Base-by-base conservation (phyloP, 768 basidiomycete genomes). In the Jaapia argillacea region DNA sequence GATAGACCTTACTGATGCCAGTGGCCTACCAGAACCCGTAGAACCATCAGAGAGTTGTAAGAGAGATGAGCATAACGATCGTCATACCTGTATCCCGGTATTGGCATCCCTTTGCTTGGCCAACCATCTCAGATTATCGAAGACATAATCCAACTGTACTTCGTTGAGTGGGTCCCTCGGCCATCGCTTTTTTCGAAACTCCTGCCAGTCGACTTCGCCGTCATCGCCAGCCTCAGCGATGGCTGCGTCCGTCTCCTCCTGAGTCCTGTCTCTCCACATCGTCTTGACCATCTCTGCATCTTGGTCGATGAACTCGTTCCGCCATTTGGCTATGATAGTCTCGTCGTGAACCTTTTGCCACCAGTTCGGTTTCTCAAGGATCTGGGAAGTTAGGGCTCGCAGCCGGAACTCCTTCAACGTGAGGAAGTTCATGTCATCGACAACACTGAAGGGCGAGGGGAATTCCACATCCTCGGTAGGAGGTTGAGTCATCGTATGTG, bases 111-210 rank as follows among this genome's bases (percentile, higher is more conserved):
- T 45, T 12, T 40, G 41, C 6, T 5, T 27, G 7, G 51, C 51
- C 2, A 31, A 5, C 7, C 41, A 42, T 4, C 37, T 23, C 2
- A 52, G 44, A 23, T 48, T 41, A 27, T 43, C 44, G 22, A 52
- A 43, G 4, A 52, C 39, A 31, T 48, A 50, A 4, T 40, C 22
- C 6, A 49, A 27, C 26, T 52, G 28, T 23, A 25, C n/a, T 3
- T 46, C 45, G 4, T 42, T 49, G 23, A 49, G 24, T 3, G 24
- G 13, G 21, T 45, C 45, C 12, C 48, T 45, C 12, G 48, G 48
- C 48, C 48, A 49, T n/a, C 38, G 42, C 38, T 49, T 45, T 39
- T 18, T 36, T n/a, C n/a, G n/a, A n/a, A n/a, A n/a, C 28, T 33
- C 28, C 28, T 10, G 28, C 28, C 16, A 10, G 28, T 33, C 28